These are phyloP conservation scores for Dispira simplex DNA, from an alignment of 192 early-diverging fungal species.

Conservation along the genomic window DNA sequence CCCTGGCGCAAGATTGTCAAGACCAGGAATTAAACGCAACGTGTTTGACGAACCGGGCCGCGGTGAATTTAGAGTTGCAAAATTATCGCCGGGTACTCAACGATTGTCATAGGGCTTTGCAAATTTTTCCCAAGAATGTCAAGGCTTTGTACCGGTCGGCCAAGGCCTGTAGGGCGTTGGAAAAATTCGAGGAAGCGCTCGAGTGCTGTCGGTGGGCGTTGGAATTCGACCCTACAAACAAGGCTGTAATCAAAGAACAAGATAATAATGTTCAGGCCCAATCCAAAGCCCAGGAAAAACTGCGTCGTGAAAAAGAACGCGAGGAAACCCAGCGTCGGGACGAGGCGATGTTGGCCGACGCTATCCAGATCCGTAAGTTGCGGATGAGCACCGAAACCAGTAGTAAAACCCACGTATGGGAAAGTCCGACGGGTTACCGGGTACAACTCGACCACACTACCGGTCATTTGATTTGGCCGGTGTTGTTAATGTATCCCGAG, in stretches of 20 bases:
- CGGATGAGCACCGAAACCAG: conserved; percentile 11
- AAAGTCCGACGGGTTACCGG: conserved; percentile 27
- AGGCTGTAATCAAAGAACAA: conserved; percentile 17
- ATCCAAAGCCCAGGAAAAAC: conserved; percentile 13
- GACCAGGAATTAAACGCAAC: conserved; percentile 64
- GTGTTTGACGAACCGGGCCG: conserved; percentile 79
- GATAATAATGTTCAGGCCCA: conserved; percentile 11
- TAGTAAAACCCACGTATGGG: conserved; percentile 17
- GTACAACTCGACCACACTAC: conserved; percentile 37
- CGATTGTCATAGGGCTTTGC: conserved; percentile 79
- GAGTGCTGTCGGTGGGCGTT: conserved; percentile 76
- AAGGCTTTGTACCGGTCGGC: conserved; percentile 90
- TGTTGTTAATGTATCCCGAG: conserved; percentile 92
- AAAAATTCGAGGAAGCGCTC: conserved; percentile 66
- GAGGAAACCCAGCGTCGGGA: conserved; percentile 26
- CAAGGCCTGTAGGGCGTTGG: conserved; percentile 62
- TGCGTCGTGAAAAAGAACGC: conserved; percentile 20
- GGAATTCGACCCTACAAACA: conserved; percentile 41
- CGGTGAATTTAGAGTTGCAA: conserved; percentile 69
- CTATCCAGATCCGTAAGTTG: conserved; percentile 27
- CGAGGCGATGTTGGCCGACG: conserved; percentile 31
- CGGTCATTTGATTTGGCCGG: conserved; percentile 60
- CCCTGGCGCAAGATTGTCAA: conserved; percentile 51
- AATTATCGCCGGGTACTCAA: conserved; percentile 79
- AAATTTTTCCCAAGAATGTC: conserved; percentile 60